phyloP scores from a whole-genome alignment of 2,329 filamentous ascomycete genomes.

The Diaporthe helianthi region DNA sequence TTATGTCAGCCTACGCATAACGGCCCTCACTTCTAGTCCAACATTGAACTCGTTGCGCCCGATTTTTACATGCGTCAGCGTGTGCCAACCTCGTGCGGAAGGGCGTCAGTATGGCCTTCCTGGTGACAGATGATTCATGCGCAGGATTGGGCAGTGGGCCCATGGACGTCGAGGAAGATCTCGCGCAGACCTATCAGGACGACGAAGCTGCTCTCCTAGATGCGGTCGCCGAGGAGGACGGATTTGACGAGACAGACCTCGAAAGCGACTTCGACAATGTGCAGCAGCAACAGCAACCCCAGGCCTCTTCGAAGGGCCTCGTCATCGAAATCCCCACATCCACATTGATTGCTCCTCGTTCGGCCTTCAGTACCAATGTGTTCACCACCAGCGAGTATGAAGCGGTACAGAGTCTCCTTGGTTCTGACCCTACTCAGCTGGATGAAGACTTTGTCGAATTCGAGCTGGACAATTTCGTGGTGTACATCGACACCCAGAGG shows the following conservation, averaged over 20 bases:
- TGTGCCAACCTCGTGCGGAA: neutral
- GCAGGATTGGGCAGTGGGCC: neutral
- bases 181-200: neutral
- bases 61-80: neutral
- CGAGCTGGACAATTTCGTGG: constrained; percentile 62
- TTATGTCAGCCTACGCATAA: neutral
- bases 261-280: constrained; percentile 2
- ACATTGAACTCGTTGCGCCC: neutral
- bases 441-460: constrained; percentile 53
- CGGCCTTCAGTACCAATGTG: constrained; percentile 39
- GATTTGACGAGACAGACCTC: neutral
- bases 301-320: neutral
- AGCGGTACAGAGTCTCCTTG: constrained; percentile 44
- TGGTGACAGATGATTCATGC: neutral
- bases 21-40: neutral
- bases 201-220: constrained; percentile 4
- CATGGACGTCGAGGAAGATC: neutral
- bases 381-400: constrained; percentile 40
- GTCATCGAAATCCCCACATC: constrained; percentile 39
- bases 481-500: constrained; percentile 54
- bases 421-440: constrained; percentile 31
- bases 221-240: neutral
- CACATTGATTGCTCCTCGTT: constrained; percentile 41
- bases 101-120: neutral
- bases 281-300: neutral